Evolutionary conservation across 2,329 filamentous ascomycete genomes (phyloP), one percentile per base, ranked within the genome.

Genomic region (Monosporascus sp.): DNA sequence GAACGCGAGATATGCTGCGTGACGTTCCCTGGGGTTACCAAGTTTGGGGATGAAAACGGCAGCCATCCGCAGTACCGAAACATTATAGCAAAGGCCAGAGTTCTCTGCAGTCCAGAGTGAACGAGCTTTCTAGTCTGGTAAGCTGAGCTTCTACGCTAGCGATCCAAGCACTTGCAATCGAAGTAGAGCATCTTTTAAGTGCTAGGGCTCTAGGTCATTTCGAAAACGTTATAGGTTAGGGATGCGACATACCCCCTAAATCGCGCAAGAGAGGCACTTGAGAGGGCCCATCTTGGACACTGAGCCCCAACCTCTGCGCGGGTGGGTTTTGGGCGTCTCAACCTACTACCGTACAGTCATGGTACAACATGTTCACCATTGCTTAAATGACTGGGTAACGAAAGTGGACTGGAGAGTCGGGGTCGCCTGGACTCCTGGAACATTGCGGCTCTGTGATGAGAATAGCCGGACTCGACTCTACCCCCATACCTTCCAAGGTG

Each of bases 71-170:
- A 86, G 62, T 79, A 81, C 56, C 74, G 76, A 43, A 88, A 87
- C 63, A 76, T 87, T 46, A 80, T 88, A 58, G 73, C 79, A 54
- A 88, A 86, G 69, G 81, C 83, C n/a, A 80, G 79, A 60, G 85
- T 88, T 5, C 68, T 87, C 48, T 87, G 84, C 63, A 72, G 71
- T 49, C 72, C 76, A 8, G 76, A 79, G 61, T 75, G 65, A 70
- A 60, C 50, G 46, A 51, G 49, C 50, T 49, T 50, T 52, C 48
- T 27, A 52, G 38, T 43, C 43, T 45, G 39, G 43, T 46, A 46
- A n/a, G 22, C 24, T 24, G 24, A 24, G 22, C 15, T 46, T 25
- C 9, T 24, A 46, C 5, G 22, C 43, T 8, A 25, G 43, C 24
- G 43, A 25, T 17, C 7, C 24, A 46, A 27, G 43, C n/a, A 46